Conservation (phyloP, 495 filamentous ascomycete genomes). For the Penicillium goetzii region DNA sequence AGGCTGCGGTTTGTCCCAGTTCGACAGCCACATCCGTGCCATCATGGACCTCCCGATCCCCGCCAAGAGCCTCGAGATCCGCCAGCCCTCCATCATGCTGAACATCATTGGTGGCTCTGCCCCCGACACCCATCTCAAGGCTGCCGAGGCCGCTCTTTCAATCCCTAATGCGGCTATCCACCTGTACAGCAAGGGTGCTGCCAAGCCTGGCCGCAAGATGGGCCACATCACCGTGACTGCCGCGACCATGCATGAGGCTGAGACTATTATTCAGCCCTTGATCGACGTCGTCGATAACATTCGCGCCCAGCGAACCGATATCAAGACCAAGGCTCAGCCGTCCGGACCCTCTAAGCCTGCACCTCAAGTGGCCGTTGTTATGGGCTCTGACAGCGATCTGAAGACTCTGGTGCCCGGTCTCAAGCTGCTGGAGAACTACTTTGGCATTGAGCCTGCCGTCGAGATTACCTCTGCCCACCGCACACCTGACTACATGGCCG, state of each 20-base stretch:
- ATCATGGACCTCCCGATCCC: conserved; percentile 80
- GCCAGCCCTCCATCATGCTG: conserved; percentile 83
- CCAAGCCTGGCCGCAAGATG: conserved; percentile 89
- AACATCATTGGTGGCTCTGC: conserved; percentile 87
- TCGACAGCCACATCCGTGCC: conserved; percentile 83
- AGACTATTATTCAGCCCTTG: conserved; percentile 68
- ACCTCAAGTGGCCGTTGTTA: conserved; percentile 80
- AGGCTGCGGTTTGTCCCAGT: conserved; percentile 87
- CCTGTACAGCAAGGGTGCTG: conserved; percentile 87
- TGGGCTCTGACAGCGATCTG: conserved; percentile 95
- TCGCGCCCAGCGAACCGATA: conserved; percentile 57
- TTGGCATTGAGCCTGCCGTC: conserved; percentile 73
- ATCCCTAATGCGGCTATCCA: conserved; percentile 70
- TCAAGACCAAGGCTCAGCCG: conserved; percentile 45
- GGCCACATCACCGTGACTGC: conserved; percentile 85
- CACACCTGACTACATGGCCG: conserved; percentile 81
- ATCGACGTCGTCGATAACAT: conserved; percentile 67
- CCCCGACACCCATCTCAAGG: conserved; percentile 67
- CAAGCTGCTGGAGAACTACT: conserved; percentile 69
- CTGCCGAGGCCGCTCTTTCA: conserved; percentile 66
- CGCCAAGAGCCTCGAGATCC: conserved; percentile 59
- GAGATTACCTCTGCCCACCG: conserved; percentile 95
- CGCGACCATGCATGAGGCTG: conserved; percentile 70
- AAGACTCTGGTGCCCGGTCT: conserved; percentile 76
- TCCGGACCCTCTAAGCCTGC: conserved; percentile 41